These are phyloP conservation scores for Colletotrichum scovillei DNA, from an alignment of 2,329 filamentous ascomycete species.

Conservation along the genomic window DNA sequence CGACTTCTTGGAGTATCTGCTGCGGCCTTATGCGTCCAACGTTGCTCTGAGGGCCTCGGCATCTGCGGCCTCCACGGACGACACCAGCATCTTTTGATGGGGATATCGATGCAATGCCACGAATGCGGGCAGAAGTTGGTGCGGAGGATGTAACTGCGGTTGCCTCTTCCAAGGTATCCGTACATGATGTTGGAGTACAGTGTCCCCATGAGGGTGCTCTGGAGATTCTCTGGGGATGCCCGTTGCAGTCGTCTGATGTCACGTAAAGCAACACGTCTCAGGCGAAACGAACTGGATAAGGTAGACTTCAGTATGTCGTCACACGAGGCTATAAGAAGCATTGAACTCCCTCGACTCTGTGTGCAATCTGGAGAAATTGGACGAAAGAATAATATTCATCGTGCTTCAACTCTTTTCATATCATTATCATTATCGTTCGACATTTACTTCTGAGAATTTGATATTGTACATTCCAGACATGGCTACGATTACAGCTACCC, in stretches of 20 bases:
- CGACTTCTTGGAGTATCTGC: too few relatives aligned
- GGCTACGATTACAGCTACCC: slow-evolving; percentile 27
- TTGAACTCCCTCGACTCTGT: not conserved
- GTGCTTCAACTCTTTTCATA: too few relatives aligned
- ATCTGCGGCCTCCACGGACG: too few relatives aligned
- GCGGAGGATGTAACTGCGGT: not conserved
- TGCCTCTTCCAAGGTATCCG: not conserved
- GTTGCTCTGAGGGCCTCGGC: too few relatives aligned
- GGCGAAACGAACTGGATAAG: slow-evolving; percentile 8
- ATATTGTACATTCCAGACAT: slow-evolving; percentile 30
- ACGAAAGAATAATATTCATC: not conserved
- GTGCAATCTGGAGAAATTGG: not conserved
- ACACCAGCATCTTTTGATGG: not conserved
- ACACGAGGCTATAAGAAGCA: slow-evolving; percentile 8
- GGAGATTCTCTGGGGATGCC: not conserved
- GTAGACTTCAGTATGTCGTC: not conserved
- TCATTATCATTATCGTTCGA: too few relatives aligned
- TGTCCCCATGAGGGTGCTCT: not conserved
- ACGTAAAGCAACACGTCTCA: slow-evolving; percentile 3
- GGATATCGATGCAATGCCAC: not conserved
- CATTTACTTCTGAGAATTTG: too few relatives aligned
- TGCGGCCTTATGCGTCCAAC: too few relatives aligned
- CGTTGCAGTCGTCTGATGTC: slow-evolving; percentile 17
- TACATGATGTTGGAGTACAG: not conserved
- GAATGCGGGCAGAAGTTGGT: not conserved